Base-by-base conservation (phyloP, 805 yeast genomes). In the Hanseniaspora occidentalis region DNA sequence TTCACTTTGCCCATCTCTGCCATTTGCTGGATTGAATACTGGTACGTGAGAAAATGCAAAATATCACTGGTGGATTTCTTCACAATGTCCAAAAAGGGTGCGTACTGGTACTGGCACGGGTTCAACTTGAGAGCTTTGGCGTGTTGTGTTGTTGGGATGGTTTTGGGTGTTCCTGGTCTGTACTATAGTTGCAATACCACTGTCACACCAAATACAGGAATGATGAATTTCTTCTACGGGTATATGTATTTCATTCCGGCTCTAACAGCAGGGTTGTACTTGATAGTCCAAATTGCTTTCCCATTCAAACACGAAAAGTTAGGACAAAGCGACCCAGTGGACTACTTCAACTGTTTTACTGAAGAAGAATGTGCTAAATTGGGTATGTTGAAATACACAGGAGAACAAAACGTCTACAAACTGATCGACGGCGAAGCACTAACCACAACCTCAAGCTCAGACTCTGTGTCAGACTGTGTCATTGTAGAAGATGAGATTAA, bases 1-100 rank as follows among this genome's bases (percentile, higher is more conserved):
- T 51, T 64, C 43, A 58, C 61, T 11, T 57, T 66, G 6, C 67
- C 67, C 11, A 51, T 62, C 16, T 52, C 61, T 40, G 61, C 58
- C 2, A 56, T 64, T 13, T 51, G 58, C 21, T 51, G 61, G 18
- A 47, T 65, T 25, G 69, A 66, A 40, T 66, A 56, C 43, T 54
- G 54, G 39, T 41, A 63, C 14, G 47, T 62, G 22, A 50, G 69
- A 46, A 53, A 51, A 23, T 42, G 50, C 13, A 53, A 52, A 26
- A 20, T 65, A 10, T 52, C 58, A 6, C 44, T 66, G 31, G 53
- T 61, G 13, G 62, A 64, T 35, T 50, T 65, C 23, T 66, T 56
- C 47, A 49, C 63, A 1, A 43, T 51, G 22, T 49, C 52, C 6
- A 37, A 42, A 20, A 41, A 36, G 24, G 54, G 51, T 25, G 43